Conservation (phyloP, 2,329 filamentous ascomycete genomes). For the Coniochaeta hoffmannii region DNA sequence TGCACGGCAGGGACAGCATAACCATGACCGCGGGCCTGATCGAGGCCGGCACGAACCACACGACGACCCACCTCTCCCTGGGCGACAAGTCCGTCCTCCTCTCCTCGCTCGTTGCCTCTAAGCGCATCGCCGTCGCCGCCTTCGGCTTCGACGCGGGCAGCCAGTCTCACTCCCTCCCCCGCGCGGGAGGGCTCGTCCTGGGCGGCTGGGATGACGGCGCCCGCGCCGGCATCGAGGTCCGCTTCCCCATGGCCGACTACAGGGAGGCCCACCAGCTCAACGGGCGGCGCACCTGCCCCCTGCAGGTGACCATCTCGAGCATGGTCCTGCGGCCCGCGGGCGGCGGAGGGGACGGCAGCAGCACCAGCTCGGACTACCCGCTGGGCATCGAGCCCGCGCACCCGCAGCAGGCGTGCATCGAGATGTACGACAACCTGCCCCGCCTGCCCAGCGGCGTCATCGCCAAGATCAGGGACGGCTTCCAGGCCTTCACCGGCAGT, state of each 20-base stretch:
- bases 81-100: not conserved
- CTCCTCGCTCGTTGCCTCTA: not conserved
- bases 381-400: not conserved
- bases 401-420: not conserved
- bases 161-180: not conserved
- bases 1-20: not conserved
- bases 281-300: not conserved
- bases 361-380: not conserved
- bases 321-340: not conserved
- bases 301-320: not conserved
- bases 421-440: not conserved
- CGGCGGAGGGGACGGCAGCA: not conserved
- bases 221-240: not conserved
- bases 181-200: not conserved
- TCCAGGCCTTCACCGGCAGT: not conserved
- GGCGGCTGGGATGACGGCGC: not conserved
- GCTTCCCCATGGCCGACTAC: not conserved
- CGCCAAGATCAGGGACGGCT: not conserved
- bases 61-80: not conserved
- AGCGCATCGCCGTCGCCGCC: not conserved
- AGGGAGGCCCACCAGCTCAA: not conserved
- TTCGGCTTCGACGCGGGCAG: not conserved
- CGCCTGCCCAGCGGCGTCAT: not conserved
- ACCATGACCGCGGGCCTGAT: not conserved
- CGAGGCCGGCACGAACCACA: not conserved